Evolutionary conservation across 257 asterid species (phyloP).

Genomic region (Oldenlandia corymbosa): DNA sequence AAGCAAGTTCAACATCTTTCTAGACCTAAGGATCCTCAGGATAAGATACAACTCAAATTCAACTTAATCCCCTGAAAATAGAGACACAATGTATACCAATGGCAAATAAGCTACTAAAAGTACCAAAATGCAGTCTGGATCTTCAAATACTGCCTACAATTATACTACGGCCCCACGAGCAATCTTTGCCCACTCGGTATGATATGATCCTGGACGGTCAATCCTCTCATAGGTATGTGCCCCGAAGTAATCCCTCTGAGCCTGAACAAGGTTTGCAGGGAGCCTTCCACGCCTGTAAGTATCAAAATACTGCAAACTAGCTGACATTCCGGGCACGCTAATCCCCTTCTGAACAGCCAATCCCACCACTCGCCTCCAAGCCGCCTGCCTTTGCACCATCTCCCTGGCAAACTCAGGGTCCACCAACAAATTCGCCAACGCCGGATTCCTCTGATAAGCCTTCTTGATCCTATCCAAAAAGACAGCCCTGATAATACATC

Average conservation of each 20-base stretch:
- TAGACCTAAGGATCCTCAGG: slow-evolving; percentile 30
- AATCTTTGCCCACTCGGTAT: slow-evolving; percentile 95
- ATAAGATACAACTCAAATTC: slow-evolving; percentile 30
- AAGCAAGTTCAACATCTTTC: slow-evolving; percentile 26
- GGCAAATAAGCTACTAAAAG: slow-evolving; percentile 24
- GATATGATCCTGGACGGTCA: slow-evolving; percentile 61
- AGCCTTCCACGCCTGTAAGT: slow-evolving; percentile 77
- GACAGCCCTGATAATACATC: slow-evolving; percentile 89
- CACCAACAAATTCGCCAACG: slow-evolving; percentile 66
- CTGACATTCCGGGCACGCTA: slow-evolving; percentile 86
- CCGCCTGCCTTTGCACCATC: slow-evolving; percentile 93
- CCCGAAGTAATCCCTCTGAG: slow-evolving; percentile 92
- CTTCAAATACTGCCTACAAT: slow-evolving; percentile 15
- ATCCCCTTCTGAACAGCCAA: slow-evolving; percentile 63
- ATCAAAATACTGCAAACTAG: slow-evolving; percentile 87
- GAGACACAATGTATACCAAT: slow-evolving; percentile 24
- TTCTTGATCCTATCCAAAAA: slow-evolving; percentile 90
- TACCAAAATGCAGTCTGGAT: slow-evolving; percentile 24
- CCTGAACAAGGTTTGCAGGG: slow-evolving; percentile 94
- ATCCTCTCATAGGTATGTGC: slow-evolving; percentile 90
- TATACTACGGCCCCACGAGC: slow-evolving; percentile 53
- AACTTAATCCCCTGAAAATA: slow-evolving; percentile 27
- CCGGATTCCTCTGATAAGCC: slow-evolving; percentile 76
- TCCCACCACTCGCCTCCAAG: slow-evolving; percentile 92
- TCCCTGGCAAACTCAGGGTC: slow-evolving; percentile 89